Evolutionary conservation across 176 grass and related monocot genomes (phyloP), one percentile per base, ranked within the genome.

Genomic region (Bothriochloa decipiens): DNA sequence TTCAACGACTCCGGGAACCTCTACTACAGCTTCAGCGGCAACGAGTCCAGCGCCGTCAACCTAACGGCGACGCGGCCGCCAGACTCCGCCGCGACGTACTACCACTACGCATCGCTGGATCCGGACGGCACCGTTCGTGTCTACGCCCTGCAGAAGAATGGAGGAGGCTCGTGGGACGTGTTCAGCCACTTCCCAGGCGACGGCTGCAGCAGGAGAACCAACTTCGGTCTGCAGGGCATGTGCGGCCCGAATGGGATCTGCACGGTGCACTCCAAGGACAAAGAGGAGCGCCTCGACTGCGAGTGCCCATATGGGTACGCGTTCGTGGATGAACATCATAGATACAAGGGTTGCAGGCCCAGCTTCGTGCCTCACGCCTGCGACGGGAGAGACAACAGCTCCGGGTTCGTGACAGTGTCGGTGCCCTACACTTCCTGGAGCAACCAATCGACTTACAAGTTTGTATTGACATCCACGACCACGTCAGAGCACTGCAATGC

Each of bases 101-200:
- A 74, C 77, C 60, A 29, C 22, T 29, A 64, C 15, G 57, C 68
- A 7, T 39, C 18, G 14, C 55, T 86, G 8, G 84, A 86, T 3
- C 42, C 76, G 0, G 84, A 86, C 23, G 77, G 84, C 15, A 53
- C 73, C 9, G 20, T 81, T 58, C 84, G 84, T 65, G 69, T 41
- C 16, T 86, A 86, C 1, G 15, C 28, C 11, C 42, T 22, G 4
- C 1, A 41, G 1, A 80, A 39, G 14, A 28, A 80, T 10, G 11
- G 8, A 12, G 27, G 10, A 18, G 61, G 28, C 3, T 71, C 41
- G 0, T 86, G 84, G 84, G 41, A 10, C 1, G 15, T 80, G 58
- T 25, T 60, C 0, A 41, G 10, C 14, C 2, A 7, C 22, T 80
- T 86, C 23, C 77, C 77, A 4, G 16, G 16, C 5, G 57, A 65